Evolutionary conservation across 75 land plant species (phyloP), one percentile per base, ranked within the genome.

Genomic region (Adiantum capillusveneris): DNA sequence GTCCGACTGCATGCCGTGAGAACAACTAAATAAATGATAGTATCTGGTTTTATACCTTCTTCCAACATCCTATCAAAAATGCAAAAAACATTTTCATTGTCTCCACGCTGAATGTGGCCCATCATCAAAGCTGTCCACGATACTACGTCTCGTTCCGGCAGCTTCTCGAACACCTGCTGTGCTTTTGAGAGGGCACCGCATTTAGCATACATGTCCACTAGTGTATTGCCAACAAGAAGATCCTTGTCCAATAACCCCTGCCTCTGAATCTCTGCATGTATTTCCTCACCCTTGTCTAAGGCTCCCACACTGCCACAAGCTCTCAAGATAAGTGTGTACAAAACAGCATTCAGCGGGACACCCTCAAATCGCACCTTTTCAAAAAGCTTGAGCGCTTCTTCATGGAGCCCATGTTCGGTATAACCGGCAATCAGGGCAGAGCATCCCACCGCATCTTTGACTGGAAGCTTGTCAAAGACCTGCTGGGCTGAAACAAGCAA

Each of bases 341-440:
- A 3, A 18, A 17, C 14, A n/a, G 6, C 50, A 46, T 46, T 21
- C 18, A 21, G 50, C 6, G 50, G 14, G 17, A 46, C 50, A 46
- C 50, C 50, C 3, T 46, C 50, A 46, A 41, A 44, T 42, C 49
- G 42, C 78, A 83, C 75, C 16, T 75, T 71, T n/a, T 78, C 67
- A 42, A 83, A 86, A 0, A 74, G 58, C 25, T 72, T 48, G 0
- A 80, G 29, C 12, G 90, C 81, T 19, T 25, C 59, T 29, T 44
- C 25, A 44, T 68, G 80, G 14, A 69, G 69, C 13, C 84, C 79
- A 27, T 80, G 78, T 65, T 80, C 66, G 14, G 79, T 79, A 75
- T 86, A 80, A 26, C 84, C 83, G 28, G 79, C 65, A 29, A 86
- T 83, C 69, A 83, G 28, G 0, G 90, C 70, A 36, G 81, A 80